Evolutionary conservation across 176 grass and related monocot genomes (phyloP), one percentile per base, ranked within the genome.

Genomic region (Sorghum bicolor): DNA sequence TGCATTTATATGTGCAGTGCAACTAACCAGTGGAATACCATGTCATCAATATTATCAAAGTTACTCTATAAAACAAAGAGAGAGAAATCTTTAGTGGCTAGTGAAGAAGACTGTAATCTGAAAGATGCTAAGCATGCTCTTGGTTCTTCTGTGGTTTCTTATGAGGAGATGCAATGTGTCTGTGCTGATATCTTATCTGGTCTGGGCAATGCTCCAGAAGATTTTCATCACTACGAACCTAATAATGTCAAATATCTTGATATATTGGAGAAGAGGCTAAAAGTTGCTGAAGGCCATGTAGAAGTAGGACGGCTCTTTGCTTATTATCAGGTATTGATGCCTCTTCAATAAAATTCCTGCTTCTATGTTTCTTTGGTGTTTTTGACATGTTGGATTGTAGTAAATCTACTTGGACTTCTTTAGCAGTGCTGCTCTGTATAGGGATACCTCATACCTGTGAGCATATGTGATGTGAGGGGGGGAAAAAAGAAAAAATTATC

Each of bases 221-320:
- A 74, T 70, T 83, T 34, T 82, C 24, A 60, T 77, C 64, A 63
- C 78, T 68, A 75, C 5, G 12, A 85, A 39, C 64, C 75, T 81
- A 82, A 86, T 75, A 70, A 24, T 62, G 32, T 22, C 64, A 63
- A 85, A 83, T 88, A 43, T 66, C 85, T 85, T 81, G 88, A 89
- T 89, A 80, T 66, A 43, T 68, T 89, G 70, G 93, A 95, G 69
- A 98, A 91, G 87, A 86, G 61, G 50, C 55, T 95, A 88, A 93
- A 87, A 90, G 82, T 93, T 88, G 89, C 91, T 82, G 93, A 98
- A 89, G 96, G 96, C 70, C 96, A 95, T n/a, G 85, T 98, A 33
- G 96, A 98, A 95, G 93, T 95, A 58, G 93, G 93, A 36, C 86
- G 96, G 74, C 82, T 98, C 67, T 91, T 95, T 90, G 80, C 93